A percentile compares a stretch with the other conserved stretches of the same genome.
phyloP scores from a whole-genome alignment of 768 basidiomycete species.

The Rhizopogon vinicolor region DNA sequence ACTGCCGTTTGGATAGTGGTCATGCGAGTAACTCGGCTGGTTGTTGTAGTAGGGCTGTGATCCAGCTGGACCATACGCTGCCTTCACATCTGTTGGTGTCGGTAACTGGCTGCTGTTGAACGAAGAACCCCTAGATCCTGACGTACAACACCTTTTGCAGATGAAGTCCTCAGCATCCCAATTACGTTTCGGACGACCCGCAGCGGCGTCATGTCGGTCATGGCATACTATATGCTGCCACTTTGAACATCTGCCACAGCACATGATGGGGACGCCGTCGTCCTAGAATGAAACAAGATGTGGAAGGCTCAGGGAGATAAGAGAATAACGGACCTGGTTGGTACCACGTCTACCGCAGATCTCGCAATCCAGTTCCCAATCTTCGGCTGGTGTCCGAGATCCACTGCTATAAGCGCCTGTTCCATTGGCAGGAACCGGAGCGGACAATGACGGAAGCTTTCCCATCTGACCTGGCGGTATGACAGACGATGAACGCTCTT shows the following conservation, averaged over 20 bases:
- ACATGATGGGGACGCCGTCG: slow-evolving; percentile 74
- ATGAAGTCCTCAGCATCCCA: slow-evolving; percentile 87
- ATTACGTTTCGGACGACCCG: slow-evolving; percentile 65
- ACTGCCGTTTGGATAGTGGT: slow-evolving; percentile 7
- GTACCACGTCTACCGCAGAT: slow-evolving; percentile 69
- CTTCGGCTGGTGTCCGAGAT: slow-evolving; percentile 52
- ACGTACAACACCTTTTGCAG: slow-evolving; percentile 52
- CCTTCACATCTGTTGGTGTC: slow-evolving; percentile 1
- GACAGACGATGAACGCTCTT: background rate
- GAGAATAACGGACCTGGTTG: slow-evolving; percentile 54
- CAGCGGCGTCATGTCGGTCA: slow-evolving; percentile 60
- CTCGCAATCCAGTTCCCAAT: slow-evolving; percentile 89
- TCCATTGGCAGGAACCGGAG: slow-evolving; percentile 15
- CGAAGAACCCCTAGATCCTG: slow-evolving; percentile 8
- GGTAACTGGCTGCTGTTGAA: slow-evolving; percentile 1
- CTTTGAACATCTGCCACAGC: slow-evolving; percentile 73
- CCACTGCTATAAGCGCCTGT: slow-evolving; percentile 29
- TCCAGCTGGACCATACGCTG: slow-evolving; percentile 6
- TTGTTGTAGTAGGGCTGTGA: slow-evolving; percentile 9
- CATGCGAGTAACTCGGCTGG: slow-evolving; percentile 13
- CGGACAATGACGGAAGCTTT: slow-evolving; percentile 1
- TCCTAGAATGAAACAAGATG: slow-evolving; percentile 44
- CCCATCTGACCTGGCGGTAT: slow-evolving; percentile 1
- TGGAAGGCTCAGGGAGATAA: slow-evolving; percentile 1
- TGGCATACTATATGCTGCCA: slow-evolving; percentile 94